These are phyloP conservation scores for Nephelium lappaceum DNA, from an alignment of 345 rosid genomes.

Conservation along the genomic window DNA sequence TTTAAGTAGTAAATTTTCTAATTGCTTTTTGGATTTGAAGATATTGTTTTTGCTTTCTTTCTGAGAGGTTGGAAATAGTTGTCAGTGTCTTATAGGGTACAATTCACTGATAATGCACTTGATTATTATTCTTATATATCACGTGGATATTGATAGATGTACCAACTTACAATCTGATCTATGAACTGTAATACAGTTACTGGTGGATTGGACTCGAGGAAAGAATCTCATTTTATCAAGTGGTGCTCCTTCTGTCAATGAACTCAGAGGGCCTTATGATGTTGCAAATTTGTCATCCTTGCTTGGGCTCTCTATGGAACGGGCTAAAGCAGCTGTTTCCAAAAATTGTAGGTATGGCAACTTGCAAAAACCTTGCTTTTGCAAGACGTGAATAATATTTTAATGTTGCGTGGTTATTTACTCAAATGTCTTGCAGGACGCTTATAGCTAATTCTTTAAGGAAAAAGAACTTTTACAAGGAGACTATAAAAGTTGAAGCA, in stretches of 20 bases:
- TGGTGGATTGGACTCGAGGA: slow-evolving; percentile 88
- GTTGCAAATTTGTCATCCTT: slow-evolving; percentile 72
- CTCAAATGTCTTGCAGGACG: slow-evolving; percentile 45
- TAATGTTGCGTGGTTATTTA: slow-evolving; percentile 5
- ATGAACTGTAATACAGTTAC: slow-evolving; percentile 44
- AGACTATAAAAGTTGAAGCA: slow-evolving; percentile 64
- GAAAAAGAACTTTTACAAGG: slow-evolving; percentile 75
- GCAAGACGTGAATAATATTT: slow-evolving; percentile 9
- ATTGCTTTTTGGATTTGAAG: neutral
- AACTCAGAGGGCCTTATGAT: slow-evolving; percentile 87
- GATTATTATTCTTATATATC: neutral
- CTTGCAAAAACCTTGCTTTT: slow-evolving; percentile 12
- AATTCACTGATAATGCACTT: neutral
- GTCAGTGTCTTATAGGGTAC: neutral
- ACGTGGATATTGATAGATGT: neutral
- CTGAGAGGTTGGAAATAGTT: neutral
- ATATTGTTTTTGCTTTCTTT: neutral
- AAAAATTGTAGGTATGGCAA: slow-evolving; percentile 74
- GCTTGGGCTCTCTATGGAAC: slow-evolving; percentile 72
- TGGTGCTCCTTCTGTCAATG: slow-evolving; percentile 67
- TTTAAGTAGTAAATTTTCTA: neutral
- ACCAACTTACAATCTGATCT: slow-evolving; percentile 5
- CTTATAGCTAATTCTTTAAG: slow-evolving; percentile 63
- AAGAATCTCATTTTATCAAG: slow-evolving; percentile 79
- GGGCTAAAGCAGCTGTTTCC: slow-evolving; percentile 75